Conservation (phyloP, 805 yeast genomes). For the Spathaspora passalidarum region DNA sequence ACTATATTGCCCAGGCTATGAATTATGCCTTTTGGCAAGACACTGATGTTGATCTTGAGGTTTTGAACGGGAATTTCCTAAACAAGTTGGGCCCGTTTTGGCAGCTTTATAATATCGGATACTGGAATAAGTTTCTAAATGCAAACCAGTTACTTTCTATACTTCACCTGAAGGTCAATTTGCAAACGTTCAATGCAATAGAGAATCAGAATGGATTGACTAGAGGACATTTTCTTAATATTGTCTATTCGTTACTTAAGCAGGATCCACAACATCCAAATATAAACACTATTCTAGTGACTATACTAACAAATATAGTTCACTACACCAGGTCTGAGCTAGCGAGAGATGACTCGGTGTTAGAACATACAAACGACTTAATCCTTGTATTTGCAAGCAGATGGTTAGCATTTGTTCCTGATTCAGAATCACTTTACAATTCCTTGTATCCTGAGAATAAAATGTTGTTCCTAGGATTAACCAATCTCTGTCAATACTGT, state of each 20-base stretch:
- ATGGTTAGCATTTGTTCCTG: constrained; percentile 1
- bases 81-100: constrained; percentile 19
- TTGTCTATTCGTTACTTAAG: constrained; percentile 2
- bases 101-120: constrained; percentile 23
- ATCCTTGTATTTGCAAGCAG: background rate
- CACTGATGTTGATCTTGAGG: constrained; percentile 12
- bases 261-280: background rate
- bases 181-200: background rate
- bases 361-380: background rate
- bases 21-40: constrained; percentile 25
- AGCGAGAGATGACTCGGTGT: background rate
- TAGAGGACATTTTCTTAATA: background rate
- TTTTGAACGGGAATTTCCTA: constrained; percentile 12
- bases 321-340: background rate
- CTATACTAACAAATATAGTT: background rate
- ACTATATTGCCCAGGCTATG: constrained; percentile 7
- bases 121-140: constrained; percentile 24
- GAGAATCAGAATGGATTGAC: background rate
- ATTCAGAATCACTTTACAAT: background rate
- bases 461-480: background rate
- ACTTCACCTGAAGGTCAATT: background rate
- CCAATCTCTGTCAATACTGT: background rate
- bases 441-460: background rate
- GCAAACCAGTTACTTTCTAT: background rate
- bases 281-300: background rate